Evolutionary conservation across 495 filamentous ascomycete genomes (phyloP).

Genomic region (Trichoderma reesei): DNA sequence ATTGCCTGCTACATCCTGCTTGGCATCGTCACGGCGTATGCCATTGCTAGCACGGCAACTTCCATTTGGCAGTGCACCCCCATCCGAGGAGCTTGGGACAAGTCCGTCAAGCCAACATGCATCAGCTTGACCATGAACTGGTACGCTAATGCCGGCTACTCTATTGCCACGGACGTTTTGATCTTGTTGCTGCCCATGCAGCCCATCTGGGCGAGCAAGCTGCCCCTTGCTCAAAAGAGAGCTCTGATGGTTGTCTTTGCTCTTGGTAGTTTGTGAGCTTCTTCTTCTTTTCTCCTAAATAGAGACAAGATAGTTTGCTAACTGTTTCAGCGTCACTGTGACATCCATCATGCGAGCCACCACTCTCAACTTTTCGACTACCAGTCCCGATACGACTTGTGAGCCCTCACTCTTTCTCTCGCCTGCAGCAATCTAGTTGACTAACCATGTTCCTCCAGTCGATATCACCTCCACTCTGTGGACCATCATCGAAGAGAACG

Average conservation of each 20-base stretch:
- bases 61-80: constrained; percentile 9
- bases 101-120: neutral
- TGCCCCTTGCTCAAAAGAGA: constrained; percentile 24
- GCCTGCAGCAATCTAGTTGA: neutral
- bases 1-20: neutral
- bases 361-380: neutral
- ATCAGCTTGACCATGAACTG: constrained; percentile 11
- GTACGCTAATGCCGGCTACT: constrained; percentile 24
- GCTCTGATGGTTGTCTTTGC: constrained; percentile 28
- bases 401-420: neutral
- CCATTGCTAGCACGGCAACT: neutral
- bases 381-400: constrained; percentile 10
- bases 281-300: neutral
- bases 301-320: neutral
- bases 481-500: constrained; percentile 36
- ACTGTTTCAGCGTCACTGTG: neutral
- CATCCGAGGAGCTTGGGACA: constrained; percentile 1
- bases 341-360: constrained; percentile 7
- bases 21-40: neutral
- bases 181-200: constrained; percentile 27
- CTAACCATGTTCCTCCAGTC: neutral
- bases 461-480: constrained; percentile 33
- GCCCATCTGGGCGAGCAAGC: constrained; percentile 24
- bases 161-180: constrained; percentile 37
- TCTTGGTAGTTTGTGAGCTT: constrained; percentile 23